A percentile compares a stretch with the other conserved stretches of the same genome.
Conservation (phyloP, 2,329 filamentous ascomycete species). For the Fusarium nanum region DNA sequence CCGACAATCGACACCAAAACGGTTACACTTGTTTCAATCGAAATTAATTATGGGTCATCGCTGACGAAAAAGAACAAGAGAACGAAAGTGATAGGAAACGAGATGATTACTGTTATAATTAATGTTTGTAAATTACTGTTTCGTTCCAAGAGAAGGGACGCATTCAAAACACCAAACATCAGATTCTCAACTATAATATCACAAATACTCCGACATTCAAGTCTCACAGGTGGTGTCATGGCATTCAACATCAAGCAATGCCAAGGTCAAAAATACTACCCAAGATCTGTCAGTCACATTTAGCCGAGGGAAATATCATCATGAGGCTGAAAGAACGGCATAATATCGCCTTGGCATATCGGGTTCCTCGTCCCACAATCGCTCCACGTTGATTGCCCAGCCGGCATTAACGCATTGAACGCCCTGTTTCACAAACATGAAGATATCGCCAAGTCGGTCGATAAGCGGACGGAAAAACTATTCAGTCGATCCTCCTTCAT, state of each 20-base stretch:
- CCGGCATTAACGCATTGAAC: conserved; percentile 11
- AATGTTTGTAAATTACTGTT: background rate
- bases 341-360: conserved; percentile 10
- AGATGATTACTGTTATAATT: background rate
- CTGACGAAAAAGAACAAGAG: background rate
- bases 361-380: conserved; percentile 8
- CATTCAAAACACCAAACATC: background rate
- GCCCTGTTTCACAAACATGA: conserved; percentile 21
- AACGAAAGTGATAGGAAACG: background rate
- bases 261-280: background rate
- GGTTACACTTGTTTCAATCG: conserved; percentile 8
- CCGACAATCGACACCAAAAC: background rate
- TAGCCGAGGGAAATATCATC: background rate
- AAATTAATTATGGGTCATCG: conserved; percentile 7
- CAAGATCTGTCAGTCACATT: background rate
- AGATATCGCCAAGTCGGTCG: conserved; percentile 12
- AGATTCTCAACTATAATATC: background rate
- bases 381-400: background rate
- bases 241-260: background rate
- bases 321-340: background rate
- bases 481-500: conserved; percentile 35
- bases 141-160: background rate
- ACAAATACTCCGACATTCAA: background rate
- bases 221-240: background rate
- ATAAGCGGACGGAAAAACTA: conserved; percentile 42